Conservation (phyloP, 2,329 filamentous ascomycete genomes). For the Penicillium janthinellum region DNA sequence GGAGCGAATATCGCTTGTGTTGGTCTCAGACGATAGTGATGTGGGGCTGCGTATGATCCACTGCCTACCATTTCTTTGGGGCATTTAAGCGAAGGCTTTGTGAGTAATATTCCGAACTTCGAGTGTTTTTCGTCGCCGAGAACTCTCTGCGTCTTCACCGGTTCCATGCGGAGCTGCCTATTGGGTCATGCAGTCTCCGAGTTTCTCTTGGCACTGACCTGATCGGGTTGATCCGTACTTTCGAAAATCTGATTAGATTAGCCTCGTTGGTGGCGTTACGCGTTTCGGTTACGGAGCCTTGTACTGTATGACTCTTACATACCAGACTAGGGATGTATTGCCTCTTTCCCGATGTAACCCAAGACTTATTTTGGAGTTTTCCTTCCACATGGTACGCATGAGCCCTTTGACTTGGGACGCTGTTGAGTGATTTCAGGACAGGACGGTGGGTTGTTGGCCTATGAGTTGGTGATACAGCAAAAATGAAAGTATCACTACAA, state of each 20-base stretch:
- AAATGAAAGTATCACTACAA: background rate
- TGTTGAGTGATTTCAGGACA: background rate
- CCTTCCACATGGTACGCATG: background rate
- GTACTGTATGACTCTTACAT: background rate
- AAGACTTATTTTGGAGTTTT: background rate
- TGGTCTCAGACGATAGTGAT: background rate
- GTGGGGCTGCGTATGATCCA: background rate
- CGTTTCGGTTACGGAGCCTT: background rate
- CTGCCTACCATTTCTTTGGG: background rate
- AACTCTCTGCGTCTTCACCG: background rate
- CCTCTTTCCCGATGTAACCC: background rate
- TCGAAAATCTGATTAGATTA: slow-evolving; percentile 4
- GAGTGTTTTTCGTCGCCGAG: background rate
- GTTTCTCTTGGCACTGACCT: background rate
- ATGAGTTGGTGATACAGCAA: background rate
- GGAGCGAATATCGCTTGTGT: background rate
- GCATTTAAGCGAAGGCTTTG: background rate
- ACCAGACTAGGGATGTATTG: background rate
- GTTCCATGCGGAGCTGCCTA: background rate
- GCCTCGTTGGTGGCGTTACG: background rate
- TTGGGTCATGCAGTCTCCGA: background rate
- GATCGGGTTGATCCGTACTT: background rate
- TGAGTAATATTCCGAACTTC: background rate
- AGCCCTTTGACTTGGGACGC: background rate
- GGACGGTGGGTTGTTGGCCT: background rate